Percentiles rank a stretch among this genome's conserved stretches.
phyloP scores from a whole-genome alignment of 2,329 filamentous ascomycete species.

The Exophiala sp. region DNA sequence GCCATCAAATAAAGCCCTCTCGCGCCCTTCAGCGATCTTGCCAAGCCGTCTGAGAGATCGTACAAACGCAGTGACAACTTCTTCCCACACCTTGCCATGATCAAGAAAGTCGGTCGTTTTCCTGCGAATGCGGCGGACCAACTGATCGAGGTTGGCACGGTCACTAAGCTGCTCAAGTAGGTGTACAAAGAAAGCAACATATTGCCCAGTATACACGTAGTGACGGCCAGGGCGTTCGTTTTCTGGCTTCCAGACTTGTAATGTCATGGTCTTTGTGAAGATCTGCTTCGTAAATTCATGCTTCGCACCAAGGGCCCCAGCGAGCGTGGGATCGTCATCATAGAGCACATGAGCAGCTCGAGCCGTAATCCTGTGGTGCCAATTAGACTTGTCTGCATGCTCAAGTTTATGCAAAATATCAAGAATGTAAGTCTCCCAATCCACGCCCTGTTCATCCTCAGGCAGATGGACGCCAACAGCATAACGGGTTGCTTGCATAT shows the following conservation, averaged over 20 bases:
- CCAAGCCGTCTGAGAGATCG: conserved; percentile 57
- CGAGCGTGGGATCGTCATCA: conserved; percentile 51
- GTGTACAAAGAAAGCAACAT: conserved; percentile 75
- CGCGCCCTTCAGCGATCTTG: conserved; percentile 57
- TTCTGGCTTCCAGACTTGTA: conserved; percentile 94
- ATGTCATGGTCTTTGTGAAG: conserved; percentile 90
- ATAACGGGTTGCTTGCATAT: conserved; percentile 54
- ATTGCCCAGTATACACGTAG: conserved; percentile 86
- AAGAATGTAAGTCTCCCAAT: conserved; percentile 61
- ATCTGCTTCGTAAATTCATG: conserved; percentile 78
- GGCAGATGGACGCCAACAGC: conserved; percentile 50
- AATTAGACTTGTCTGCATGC: conserved; percentile 81
- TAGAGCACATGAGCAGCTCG: conserved; percentile 60
- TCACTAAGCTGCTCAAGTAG: conserved; percentile 73
- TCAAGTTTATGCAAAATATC: conserved; percentile 57
- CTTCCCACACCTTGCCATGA: conserved; percentile 61
- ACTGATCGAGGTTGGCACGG: conserved; percentile 68
- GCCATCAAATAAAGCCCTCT: conserved; percentile 62
- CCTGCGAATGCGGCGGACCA: conserved; percentile 75
- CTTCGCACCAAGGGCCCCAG: conserved; percentile 61
- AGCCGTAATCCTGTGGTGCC: conserved; percentile 91
- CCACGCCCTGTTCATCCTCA: conserved; percentile 48
- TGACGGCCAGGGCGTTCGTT: conserved; percentile 79
- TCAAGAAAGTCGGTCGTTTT: conserved; percentile 72
- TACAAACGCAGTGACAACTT: conserved; percentile 57